phyloP scores from a whole-genome alignment of 495 filamentous ascomycete genomes.

The Talaromyces thailandensis region DNA sequence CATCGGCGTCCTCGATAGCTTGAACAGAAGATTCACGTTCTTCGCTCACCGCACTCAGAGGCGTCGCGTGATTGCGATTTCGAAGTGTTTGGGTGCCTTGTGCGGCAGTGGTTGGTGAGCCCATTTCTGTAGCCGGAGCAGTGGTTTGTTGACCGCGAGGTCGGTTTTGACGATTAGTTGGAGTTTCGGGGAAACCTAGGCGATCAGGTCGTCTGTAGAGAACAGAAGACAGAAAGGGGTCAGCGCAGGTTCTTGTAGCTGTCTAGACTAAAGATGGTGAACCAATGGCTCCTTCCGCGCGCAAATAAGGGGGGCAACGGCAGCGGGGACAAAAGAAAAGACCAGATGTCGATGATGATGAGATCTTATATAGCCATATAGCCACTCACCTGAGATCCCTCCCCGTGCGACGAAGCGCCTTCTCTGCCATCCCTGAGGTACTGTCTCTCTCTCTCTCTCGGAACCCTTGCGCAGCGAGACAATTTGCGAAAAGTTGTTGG shows the following conservation, averaged over 20 bases:
- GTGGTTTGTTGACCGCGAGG: conserved; percentile 30
- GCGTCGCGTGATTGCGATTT: conserved; percentile 6
- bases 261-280: neutral
- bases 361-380: neutral
- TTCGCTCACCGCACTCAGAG: neutral
- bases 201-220: conserved; percentile 44
- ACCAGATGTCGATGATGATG: too few species aligned
- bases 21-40: conserved; percentile 2
- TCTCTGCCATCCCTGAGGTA: neutral
- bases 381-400: conserved; percentile 40
- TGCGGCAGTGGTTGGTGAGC: conserved; percentile 10
- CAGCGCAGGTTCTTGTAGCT: neutral
- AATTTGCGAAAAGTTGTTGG: neutral
- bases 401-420: conserved; percentile 36
- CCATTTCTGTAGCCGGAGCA: conserved; percentile 21
- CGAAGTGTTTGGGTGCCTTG: conserved; percentile 19
- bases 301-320: conserved; percentile 8
- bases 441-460: neutral
- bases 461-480: conserved; percentile 5
- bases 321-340: conserved; percentile 7
- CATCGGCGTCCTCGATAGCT: conserved; percentile 5
- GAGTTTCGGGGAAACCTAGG: conserved; percentile 50
- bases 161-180: conserved; percentile 32
- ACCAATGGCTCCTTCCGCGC: neutral
- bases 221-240: conserved; percentile 3